Conservation (phyloP, 2,329 filamentous ascomycete genomes). For the Colletotrichum magnum region DNA sequence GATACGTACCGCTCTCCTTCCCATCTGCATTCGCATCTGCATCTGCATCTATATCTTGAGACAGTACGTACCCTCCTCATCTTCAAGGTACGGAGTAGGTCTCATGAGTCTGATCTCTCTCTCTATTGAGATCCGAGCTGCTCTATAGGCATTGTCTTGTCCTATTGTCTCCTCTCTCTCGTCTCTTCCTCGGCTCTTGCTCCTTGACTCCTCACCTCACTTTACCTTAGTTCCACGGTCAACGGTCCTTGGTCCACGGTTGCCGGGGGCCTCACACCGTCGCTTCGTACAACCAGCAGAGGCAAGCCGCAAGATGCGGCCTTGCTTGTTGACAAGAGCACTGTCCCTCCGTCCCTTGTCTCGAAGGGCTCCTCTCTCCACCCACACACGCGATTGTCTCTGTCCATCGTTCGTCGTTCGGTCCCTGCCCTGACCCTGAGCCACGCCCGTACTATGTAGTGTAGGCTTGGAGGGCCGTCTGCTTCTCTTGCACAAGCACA, state of each 20-base stretch:
- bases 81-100: background rate
- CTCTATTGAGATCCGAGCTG: background rate
- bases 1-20: background rate
- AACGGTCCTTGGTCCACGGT: background rate
- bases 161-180: slow-evolving; percentile 39
- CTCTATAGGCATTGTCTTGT: background rate
- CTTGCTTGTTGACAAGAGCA: background rate
- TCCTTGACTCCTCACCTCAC: slow-evolving; percentile 11
- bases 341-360: slow-evolving; percentile 10
- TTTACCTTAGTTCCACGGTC: too few relatives aligned
- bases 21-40: background rate
- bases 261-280: background rate
- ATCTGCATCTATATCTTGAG: slow-evolving; percentile 11
- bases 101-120: slow-evolving; percentile 3
- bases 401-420: slow-evolving; percentile 11
- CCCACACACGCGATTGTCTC: background rate
- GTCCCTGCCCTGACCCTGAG: slow-evolving; percentile 14
- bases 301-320: background rate
- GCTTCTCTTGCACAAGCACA: slow-evolving; percentile 22
- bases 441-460: too few relatives aligned
- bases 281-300: background rate
- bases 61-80: background rate
- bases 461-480: background rate
- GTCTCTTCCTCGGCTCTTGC: slow-evolving; percentile 34
- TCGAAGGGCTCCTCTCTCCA: background rate